Percentiles rank a stretch among this genome's conserved stretches.
Conservation (phyloP, 805 yeast genomes). For the Wickerhamomyces hampshirensis region DNA sequence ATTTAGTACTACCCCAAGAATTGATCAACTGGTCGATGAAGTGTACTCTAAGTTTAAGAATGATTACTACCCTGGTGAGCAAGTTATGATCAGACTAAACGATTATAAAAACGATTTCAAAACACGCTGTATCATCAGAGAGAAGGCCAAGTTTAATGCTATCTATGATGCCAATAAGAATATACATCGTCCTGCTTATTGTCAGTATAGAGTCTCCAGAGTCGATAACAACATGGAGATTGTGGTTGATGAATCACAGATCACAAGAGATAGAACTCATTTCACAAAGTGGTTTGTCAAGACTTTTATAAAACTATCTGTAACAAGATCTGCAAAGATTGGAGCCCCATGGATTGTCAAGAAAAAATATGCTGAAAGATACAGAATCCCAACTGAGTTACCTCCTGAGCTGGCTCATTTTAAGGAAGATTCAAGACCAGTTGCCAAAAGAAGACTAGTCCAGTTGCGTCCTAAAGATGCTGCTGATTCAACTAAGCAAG, state of each 20-base stretch:
- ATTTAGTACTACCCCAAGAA: slow-evolving; percentile 72
- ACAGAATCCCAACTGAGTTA: slow-evolving; percentile 56
- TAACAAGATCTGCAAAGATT: slow-evolving; percentile 61
- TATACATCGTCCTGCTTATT: slow-evolving; percentile 44
- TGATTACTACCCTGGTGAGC: slow-evolving; percentile 91
- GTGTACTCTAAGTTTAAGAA: slow-evolving; percentile 72
- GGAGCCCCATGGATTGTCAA: slow-evolving; percentile 98
- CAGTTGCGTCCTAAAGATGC: slow-evolving; percentile 9
- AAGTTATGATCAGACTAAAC: slow-evolving; percentile 50
- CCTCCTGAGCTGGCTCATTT: slow-evolving; percentile 45
- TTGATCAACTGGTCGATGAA: slow-evolving; percentile 84
- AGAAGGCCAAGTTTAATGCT: slow-evolving; percentile 75
- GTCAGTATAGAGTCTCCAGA: slow-evolving; percentile 69
- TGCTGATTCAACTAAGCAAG: neutral
- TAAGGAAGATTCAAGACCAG: slow-evolving; percentile 20
- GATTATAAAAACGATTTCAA: slow-evolving; percentile 26
- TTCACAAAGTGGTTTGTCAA: slow-evolving; percentile 89
- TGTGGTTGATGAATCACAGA: slow-evolving; percentile 67
- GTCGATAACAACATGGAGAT: slow-evolving; percentile 49
- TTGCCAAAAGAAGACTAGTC: slow-evolving; percentile 8
- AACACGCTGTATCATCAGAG: slow-evolving; percentile 56
- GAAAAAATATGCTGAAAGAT: slow-evolving; percentile 64
- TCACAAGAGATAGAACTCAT: slow-evolving; percentile 76
- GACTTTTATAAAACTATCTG: slow-evolving; percentile 76
- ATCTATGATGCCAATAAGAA: slow-evolving; percentile 30